These are phyloP conservation scores for Diaporthe vexans DNA, from an alignment of 2,329 filamentous ascomycete genomes.

Conservation along the genomic window DNA sequence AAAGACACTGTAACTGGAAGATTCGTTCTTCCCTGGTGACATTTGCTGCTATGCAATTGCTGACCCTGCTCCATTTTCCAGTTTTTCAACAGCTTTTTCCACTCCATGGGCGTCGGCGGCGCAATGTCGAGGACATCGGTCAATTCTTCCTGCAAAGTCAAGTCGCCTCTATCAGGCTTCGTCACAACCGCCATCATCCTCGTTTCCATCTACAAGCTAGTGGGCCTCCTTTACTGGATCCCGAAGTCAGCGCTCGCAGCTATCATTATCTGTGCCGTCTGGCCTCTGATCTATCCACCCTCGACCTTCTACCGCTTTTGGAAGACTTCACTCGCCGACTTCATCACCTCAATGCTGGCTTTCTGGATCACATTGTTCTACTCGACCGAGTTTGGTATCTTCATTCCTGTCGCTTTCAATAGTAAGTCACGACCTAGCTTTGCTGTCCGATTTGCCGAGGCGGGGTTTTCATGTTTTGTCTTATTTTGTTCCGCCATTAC, in stretches of 20 bases:
- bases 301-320: constrained; percentile 74
- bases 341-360: constrained; percentile 72
- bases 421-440: constrained; percentile 42
- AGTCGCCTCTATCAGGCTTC: constrained; percentile 71
- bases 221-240: constrained; percentile 75
- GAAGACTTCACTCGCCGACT: constrained; percentile 74
- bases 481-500: not conserved
- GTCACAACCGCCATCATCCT: constrained; percentile 74
- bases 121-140: constrained; percentile 78
- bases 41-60: not conserved
- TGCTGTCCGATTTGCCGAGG: not conserved
- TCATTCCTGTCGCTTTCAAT: constrained; percentile 72
- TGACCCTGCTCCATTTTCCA: not conserved
- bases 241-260: constrained; percentile 75
- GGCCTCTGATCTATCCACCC: constrained; percentile 71
- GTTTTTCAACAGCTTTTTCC: constrained; percentile 75
- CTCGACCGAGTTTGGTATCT: constrained; percentile 72
- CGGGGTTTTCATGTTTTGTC: not conserved
- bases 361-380: constrained; percentile 76
- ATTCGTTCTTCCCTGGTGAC: not conserved
- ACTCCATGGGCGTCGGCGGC: constrained; percentile 73
- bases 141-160: constrained; percentile 74
- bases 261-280: constrained; percentile 77
- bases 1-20: not conserved
- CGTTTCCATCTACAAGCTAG: constrained; percentile 72